These are phyloP conservation scores for Vitis rotundifolia DNA, from an alignment of 164 flowering plant genomes.

Conservation along the genomic window DNA sequence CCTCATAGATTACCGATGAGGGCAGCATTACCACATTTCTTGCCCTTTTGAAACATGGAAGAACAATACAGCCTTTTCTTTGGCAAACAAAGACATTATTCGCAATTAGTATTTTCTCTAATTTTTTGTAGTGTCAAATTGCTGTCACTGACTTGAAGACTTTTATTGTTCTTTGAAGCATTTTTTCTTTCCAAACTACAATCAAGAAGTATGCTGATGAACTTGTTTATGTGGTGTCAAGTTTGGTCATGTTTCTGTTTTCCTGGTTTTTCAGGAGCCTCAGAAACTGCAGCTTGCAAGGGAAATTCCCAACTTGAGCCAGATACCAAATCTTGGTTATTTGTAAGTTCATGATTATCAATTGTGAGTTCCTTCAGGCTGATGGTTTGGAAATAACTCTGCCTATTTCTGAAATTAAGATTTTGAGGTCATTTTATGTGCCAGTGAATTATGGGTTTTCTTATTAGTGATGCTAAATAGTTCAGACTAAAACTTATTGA, in stretches of 20 bases:
- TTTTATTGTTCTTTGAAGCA: conserved; percentile 1
- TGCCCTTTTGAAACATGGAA: background rate
- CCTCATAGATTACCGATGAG: background rate
- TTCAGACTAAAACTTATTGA: background rate
- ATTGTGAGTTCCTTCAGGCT: background rate
- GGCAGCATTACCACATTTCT: background rate
- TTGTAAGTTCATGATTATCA: conserved; percentile 40
- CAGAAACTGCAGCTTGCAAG: conserved; percentile 65
- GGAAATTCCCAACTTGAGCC: conserved; percentile 64
- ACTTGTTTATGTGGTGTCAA: background rate
- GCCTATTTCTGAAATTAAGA: background rate
- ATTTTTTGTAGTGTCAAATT: background rate
- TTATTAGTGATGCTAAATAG: background rate
- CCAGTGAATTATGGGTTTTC: background rate
- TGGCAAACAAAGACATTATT: background rate
- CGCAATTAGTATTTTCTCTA: background rate
- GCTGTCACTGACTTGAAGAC: background rate
- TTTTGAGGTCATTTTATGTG: background rate
- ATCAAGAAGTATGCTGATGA: background rate
- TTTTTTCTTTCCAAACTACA: background rate
- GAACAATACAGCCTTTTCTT: background rate
- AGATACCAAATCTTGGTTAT: conserved; percentile 50
- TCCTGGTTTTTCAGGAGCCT: conserved; percentile 54
- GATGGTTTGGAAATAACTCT: background rate
- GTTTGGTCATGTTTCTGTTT: background rate